Evolutionary conservation across 495 filamentous ascomycete genomes (phyloP), one percentile per base, ranked within the genome.

Genomic region (Penicillium riverlandense): DNA sequence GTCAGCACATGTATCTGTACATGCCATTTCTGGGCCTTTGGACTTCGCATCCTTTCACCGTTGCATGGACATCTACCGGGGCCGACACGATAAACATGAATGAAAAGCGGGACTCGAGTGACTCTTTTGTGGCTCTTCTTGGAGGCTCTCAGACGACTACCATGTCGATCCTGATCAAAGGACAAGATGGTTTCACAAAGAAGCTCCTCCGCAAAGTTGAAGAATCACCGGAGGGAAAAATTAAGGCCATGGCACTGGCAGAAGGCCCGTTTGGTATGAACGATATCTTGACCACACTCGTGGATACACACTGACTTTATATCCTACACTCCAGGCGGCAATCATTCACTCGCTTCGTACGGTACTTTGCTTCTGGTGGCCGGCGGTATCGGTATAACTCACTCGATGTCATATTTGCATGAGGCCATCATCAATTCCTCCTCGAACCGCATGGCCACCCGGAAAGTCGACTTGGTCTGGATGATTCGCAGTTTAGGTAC

Each of bases 321-420:
- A 6, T 6, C 27, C 0, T 5, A 11, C 12, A 16, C 1, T 5
- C 8, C 34, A 70, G 66, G 65, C n/a, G 74, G 75, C 6, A 63
- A 76, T 35, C 65, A 78, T 38, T 62, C 62, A 3, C 65, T 79
- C 15, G 47, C 60, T 16, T 75, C 71, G 0, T 81, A 79, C 50
- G 76, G 77, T 28, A 78, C 73, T 8, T 63, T 77, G 14, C 42
- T 81, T 0, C 54, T 81, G 38, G 69, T 81, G 51, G 77, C 76
- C 9, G 76, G 74, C 1, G 77, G 77, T 30, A 76, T 81, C 45
- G 77, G 77, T 11, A 80, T 81, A 48, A 81, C 77, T 7, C 76
- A 81, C 52, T 70, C 75, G 37, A 70, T 78, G 55, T 70, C 68
- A 10, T 77, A 77, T 51, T 35, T 80, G 29, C 69, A 71, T 43